Evolutionary conservation across 2,329 filamentous ascomycete species (phyloP).

Genomic region (Alternaria triticimaculans): DNA sequence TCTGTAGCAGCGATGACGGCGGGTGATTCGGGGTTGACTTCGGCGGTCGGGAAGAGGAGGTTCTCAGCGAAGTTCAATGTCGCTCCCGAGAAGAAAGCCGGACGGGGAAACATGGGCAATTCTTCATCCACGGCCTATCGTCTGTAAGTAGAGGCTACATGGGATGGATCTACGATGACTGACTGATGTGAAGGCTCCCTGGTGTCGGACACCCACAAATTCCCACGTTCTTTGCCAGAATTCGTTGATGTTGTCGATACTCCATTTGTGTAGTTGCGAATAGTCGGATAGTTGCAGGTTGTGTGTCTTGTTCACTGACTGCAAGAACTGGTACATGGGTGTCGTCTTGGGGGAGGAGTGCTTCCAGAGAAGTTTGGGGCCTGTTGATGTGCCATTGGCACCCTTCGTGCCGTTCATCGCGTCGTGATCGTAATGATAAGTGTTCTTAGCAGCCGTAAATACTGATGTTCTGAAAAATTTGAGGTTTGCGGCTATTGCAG

Average conservation of each 20-base stretch:
- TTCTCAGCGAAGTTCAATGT: constrained; percentile 95
- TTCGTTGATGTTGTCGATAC: constrained; percentile 72
- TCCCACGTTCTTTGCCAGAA: constrained; percentile 92
- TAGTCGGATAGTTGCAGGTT: constrained; percentile 69
- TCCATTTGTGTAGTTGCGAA: constrained; percentile 83
- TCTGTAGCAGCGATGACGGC: constrained; percentile 87
- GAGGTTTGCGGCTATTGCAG: constrained; percentile 8
- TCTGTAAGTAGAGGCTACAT: constrained; percentile 15
- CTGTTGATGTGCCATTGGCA: constrained; percentile 31
- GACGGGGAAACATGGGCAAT: constrained; percentile 82
- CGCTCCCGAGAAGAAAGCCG: constrained; percentile 80
- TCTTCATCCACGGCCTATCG: constrained; percentile 70
- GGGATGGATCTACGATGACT: constrained; percentile 22
- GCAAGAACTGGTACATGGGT: constrained; percentile 74
- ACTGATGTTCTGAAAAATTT: neutral
- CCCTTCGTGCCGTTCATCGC: constrained; percentile 21
- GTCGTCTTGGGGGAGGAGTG: constrained; percentile 72
- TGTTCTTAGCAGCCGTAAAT: neutral
- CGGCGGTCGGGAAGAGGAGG: constrained; percentile 75
- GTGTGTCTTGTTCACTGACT: constrained; percentile 72
- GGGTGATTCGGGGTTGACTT: constrained; percentile 63
- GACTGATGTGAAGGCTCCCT: constrained; percentile 67
- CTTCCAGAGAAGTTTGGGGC: constrained; percentile 64
- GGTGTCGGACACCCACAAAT: constrained; percentile 77
- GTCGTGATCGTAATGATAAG: neutral